Evolutionary conservation across 1,284 basidiomycete species (phyloP), one percentile per base, ranked within the genome.

Genomic region (Melanopsichium pennsylvanicum): DNA sequence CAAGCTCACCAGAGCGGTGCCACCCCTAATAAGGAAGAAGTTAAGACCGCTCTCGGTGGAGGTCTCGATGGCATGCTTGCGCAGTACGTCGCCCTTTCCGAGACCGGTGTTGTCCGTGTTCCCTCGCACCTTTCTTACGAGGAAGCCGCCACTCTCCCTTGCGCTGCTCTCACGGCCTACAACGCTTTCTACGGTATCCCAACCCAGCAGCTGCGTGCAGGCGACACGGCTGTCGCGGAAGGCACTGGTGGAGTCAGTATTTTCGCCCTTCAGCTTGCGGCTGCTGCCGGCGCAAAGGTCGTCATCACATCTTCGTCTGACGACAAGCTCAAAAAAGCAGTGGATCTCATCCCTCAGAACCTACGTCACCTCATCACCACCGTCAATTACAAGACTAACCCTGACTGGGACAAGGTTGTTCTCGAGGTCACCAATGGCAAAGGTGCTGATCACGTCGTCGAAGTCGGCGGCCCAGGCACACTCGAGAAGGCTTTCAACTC

Each of bases 251-350:
- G 86, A 31, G 86, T 87, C 13, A 86, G 85, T 2, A 84, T 85
- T 84, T 85, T 70, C 85, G 79, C 22, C 71, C 82, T 82, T 39
- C 87, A 88, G 75, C 81, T 88, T 36, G 87, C 86, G 0, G 81
- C 85, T 16, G 86, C 85, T 0, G 83, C 84, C 0, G 87, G 88
- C 12, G 87, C 87, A 2, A 84, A 78, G 4, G 86, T 86, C 16
- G 87, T 89, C 55, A 82, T 84, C 21, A 88, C 86, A 0, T 87
- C 86, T 0, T 87, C 86, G 0, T 86, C 86, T 0, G 86, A 87
- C 61, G 84, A 85, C 29, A 89, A 89, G 76, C 76, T 83, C 21
- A 70, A 79, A 27, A 70, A 73, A 27, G 81, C 75, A 0, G 35
- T 51, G 13, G n/a, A 27, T 8, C 69, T 81, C 2, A 54, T 82